Conservation (phyloP, 768 basidiomycete species). For the Amylocystis lapponica region DNA sequence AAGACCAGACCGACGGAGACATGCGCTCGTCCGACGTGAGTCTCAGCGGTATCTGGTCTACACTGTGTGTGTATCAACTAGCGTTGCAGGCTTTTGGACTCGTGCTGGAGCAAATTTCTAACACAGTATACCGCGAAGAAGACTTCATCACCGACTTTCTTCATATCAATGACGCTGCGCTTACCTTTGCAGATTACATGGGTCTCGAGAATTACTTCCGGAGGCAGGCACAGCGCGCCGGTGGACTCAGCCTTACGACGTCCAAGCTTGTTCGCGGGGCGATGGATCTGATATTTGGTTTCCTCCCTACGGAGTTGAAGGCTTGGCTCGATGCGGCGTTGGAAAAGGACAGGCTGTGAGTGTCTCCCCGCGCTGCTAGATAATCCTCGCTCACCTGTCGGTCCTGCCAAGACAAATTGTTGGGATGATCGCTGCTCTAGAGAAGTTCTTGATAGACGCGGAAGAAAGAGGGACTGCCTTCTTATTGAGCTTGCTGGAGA, state of each 20-base stretch:
- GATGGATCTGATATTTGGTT: constrained; percentile 95
- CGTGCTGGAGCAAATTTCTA: constrained; percentile 70
- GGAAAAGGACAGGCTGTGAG: constrained; percentile 71
- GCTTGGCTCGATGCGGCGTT: constrained; percentile 79
- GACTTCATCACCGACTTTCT: constrained; percentile 89
- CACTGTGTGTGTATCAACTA: neutral
- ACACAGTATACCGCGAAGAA: constrained; percentile 75
- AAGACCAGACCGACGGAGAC: constrained; percentile 51
- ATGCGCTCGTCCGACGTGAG: constrained; percentile 68
- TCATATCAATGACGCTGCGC: constrained; percentile 80
- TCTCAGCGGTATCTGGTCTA: constrained; percentile 2
- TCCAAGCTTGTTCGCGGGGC: constrained; percentile 79
- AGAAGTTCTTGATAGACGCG: constrained; percentile 70
- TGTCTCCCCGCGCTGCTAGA: constrained; percentile 7
- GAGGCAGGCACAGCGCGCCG: constrained; percentile 76
- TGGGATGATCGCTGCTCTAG: constrained; percentile 74
- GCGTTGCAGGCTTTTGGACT: constrained; percentile 67
- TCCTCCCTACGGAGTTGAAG: constrained; percentile 78
- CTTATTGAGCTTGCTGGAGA: constrained; percentile 65
- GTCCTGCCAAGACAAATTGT: constrained; percentile 62
- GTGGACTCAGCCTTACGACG: constrained; percentile 62
- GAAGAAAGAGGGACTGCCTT: constrained; percentile 79
- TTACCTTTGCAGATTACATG: constrained; percentile 96
- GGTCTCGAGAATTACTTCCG: constrained; percentile 91
- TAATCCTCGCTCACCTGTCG: neutral